Base-by-base conservation (phyloP, 345 rosid species). In the Trapa incisa region DNA sequence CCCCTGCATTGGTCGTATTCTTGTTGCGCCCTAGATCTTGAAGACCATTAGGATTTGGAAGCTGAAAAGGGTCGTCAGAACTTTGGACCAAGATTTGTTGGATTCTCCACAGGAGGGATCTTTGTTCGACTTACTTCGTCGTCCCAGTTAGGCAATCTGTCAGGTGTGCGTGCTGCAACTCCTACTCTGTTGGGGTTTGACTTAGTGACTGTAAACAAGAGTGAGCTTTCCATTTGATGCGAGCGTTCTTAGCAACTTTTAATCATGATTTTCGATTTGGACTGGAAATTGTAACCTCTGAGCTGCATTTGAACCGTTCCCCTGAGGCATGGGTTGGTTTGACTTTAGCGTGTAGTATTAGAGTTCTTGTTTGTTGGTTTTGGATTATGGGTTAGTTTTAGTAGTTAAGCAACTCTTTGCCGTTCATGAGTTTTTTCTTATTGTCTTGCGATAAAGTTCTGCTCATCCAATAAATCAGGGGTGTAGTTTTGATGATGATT, bases 361-460 rank as follows among this genome's bases (percentile, higher is more conserved):
- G 16, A 5, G 36, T n/a, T 32, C 14, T 45, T 32, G 14, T n/a
- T n/a, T n/a, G 1, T 57, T 6, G 62, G 29, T n/a, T 32, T 17
- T 57, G 37, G 36, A 36, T 61, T 66, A 38, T 50, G 54, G 57
- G 11, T 65, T 73, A 62, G 67, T 73, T 73, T 65, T 67, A 47
- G 78, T 71, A 50, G 81, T 72, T 72, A 73, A 61, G 61, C 71
- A 22, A 71, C 70, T 74, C 64, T 2, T 58, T 47, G 67, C 37
- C 41, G 35, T 62, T 62, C 64, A 72, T 68, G 58, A 38, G 22
- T 50, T 64, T 62, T 35, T 43, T 61, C 57, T 38, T 64, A 37
- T 53, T 35, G 39, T 22, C 53, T 45, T 45, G 37, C 5, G 1
- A 12, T 16, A 58, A 4, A 32, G 29, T 29, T 58, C 63, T 58